Base-by-base conservation (phyloP, 1,284 basidiomycete species). In the Apiotrichum siamense region DNA sequence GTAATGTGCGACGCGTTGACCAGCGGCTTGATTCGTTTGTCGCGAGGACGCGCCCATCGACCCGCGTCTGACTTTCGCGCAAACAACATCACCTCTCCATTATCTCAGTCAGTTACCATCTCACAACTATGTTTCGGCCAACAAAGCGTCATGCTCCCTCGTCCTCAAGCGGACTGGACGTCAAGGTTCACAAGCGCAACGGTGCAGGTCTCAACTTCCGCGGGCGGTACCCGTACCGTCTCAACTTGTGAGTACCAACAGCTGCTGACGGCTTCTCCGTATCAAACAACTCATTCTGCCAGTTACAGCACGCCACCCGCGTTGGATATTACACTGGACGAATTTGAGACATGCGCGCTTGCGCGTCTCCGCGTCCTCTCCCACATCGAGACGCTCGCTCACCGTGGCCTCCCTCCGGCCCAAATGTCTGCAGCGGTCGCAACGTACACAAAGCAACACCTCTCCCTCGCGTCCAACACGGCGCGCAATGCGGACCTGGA, bases 291-390 rank as follows among this genome's bases (percentile, higher is more conserved):
- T 26, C 32, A 39, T 43, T 36, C 9, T 4, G n/a, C 24, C 57
- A 92, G 89, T 74, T 97, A 98, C 66, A 83, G 89, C 57, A 76
- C 74, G n/a, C 88, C 92, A 13, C 94, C 94, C 7, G 68, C 81
- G 15, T 85, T 86, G 42, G 93, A 98, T 64, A 86, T 98, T 26
- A 94, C 92, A 2, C 80, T 98, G 20, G 96, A 98, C 67, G 88
- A 97, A 59, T 98, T 99, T 62, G 96, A 99, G 74, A 84, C 80
- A 3, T 90, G 82, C 70, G 96, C 94, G 0, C 80, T 99, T 21
- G 84, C 94, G 60, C 80, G 96, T 26, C 79, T 99, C 5, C 65
- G 63, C 69, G 82, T 99, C 18, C 80, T 98, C 7, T 88, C 92
- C 7, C 91, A 97, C 71, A 96, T 99, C 58, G 96, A 98, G 69